These are phyloP conservation scores for Nemania serpens DNA, from an alignment of 2,329 filamentous ascomycete species.

Conservation along the genomic window DNA sequence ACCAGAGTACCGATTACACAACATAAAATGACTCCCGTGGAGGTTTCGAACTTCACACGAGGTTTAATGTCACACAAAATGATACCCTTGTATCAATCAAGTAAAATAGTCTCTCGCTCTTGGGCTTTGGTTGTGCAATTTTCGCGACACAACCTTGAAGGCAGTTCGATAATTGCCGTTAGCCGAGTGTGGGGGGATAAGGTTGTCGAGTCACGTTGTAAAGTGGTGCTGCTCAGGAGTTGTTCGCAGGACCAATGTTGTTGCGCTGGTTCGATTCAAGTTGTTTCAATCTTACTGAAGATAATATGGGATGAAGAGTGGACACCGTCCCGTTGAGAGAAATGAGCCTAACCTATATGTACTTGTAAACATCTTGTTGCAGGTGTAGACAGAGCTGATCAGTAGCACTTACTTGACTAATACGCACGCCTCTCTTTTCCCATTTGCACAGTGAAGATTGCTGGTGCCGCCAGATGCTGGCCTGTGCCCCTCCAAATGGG, in stretches of 20 bases:
- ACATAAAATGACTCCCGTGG: not conserved
- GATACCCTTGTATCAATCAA: too few species aligned
- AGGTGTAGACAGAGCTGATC: not conserved
- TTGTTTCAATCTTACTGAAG: not conserved
- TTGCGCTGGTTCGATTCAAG: not conserved
- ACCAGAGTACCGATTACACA: not conserved
- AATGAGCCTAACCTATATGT: too few species aligned
- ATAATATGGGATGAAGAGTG: too few species aligned
- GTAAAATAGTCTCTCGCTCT: not conserved
- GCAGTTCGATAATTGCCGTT: slow-evolving; percentile 1
- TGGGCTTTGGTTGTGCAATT: not conserved
- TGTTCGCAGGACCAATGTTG: too few species aligned
- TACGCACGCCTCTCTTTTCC: too few species aligned
- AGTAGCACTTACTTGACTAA: not conserved
- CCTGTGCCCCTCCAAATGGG: slow-evolving; percentile 17
- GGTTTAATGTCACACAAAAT: too few species aligned
- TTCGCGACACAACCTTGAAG: not conserved
- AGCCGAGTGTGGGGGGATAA: slow-evolving; percentile 14
- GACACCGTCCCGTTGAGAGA: too few species aligned
- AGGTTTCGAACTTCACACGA: not conserved
- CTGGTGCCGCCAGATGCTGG: slow-evolving; percentile 11
- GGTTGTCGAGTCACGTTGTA: not conserved
- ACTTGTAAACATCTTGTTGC: not conserved
- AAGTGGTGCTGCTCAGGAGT: not conserved
- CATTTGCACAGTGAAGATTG: slow-evolving; percentile 12